phyloP scores from a whole-genome alignment of 331 rosid species.

The Acacia pycnantha region DNA sequence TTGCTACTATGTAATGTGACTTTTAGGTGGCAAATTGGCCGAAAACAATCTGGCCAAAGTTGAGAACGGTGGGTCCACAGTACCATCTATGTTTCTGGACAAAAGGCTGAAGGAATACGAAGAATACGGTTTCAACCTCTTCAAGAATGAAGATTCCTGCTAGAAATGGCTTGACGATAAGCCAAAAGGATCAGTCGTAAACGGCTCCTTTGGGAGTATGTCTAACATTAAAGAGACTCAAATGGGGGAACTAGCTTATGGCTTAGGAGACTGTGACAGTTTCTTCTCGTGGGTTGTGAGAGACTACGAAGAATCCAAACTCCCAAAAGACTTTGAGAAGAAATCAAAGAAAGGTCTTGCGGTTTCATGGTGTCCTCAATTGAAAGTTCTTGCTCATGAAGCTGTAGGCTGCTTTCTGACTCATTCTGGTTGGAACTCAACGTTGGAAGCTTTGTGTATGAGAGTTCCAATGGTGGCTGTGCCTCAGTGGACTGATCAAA shows the following conservation, averaged over 20 bases:
- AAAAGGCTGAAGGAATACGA: neutral
- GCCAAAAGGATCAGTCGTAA: slow-evolving; percentile 19
- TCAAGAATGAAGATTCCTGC: neutral
- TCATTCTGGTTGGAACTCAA: slow-evolving; percentile 33
- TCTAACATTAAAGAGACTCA: neutral
- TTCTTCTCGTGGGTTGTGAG: slow-evolving; percentile 41
- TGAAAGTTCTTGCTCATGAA: slow-evolving; percentile 37
- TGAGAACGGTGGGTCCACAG: neutral
- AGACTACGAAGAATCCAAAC: neutral
- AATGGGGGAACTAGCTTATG: slow-evolving; percentile 39
- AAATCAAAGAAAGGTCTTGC: slow-evolving; percentile 25
- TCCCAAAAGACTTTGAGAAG: neutral
- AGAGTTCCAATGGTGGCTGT: slow-evolving; percentile 34
- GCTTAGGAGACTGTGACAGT: slow-evolving; percentile 9
- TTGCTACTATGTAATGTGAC: neutral
- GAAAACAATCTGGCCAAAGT: neutral
- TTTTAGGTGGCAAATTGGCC: neutral
- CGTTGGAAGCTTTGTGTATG: slow-evolving; percentile 39
- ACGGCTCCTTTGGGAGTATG: slow-evolving; percentile 35
- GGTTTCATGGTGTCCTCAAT: slow-evolving; percentile 42
- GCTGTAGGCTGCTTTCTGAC: slow-evolving; percentile 36
- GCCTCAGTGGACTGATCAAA: slow-evolving; percentile 35
- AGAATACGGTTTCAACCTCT: neutral
- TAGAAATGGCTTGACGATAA: slow-evolving; percentile 24
- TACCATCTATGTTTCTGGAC: neutral